A percentile compares a stretch with the other conserved stretches of the same genome.
phyloP scores from a whole-genome alignment of 2,329 filamentous ascomycete species.

The Sporothrix variecibatus region DNA sequence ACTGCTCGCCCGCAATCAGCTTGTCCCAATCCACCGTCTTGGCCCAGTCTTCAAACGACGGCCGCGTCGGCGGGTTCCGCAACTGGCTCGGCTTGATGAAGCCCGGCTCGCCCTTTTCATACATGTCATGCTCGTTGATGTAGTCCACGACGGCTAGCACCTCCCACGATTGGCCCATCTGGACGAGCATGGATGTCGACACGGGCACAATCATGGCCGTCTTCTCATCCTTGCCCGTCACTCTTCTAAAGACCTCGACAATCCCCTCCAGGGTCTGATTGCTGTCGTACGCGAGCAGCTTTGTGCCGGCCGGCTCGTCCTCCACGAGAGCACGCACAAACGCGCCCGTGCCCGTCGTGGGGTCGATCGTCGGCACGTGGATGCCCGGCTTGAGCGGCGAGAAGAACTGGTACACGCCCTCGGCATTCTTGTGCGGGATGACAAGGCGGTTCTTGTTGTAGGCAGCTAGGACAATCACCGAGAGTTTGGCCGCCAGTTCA shows the following conservation, averaged over 20 bases:
- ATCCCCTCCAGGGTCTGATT: not conserved
- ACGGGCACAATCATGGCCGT: not conserved
- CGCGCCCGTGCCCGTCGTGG: not conserved
- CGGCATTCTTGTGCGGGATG: not conserved
- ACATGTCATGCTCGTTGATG: not conserved
- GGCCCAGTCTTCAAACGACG: constrained; percentile 1
- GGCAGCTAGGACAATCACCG: not conserved
- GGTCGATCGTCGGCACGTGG: not conserved
- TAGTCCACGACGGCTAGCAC: not conserved
- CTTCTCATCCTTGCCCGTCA: not conserved
- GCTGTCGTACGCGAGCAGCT: not conserved
- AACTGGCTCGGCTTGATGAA: not conserved
- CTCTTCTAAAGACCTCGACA: not conserved
- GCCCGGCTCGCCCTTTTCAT: not conserved
- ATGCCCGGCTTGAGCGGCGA: not conserved
- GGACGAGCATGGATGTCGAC: not conserved
- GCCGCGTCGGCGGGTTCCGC: not conserved
- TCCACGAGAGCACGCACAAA: not conserved
- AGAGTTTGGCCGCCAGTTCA: not conserved
- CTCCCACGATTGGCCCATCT: not conserved
- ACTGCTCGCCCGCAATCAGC: not conserved
- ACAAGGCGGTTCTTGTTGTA: constrained; percentile 2
- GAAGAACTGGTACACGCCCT: not conserved
- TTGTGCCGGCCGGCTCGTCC: not conserved
- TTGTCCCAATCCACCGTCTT: not conserved